A percentile compares a stretch with the other conserved stretches of the same genome.
phyloP scores from a whole-genome alignment of 1,284 basidiomycete genomes.

The Trichosporon sp. region DNA sequence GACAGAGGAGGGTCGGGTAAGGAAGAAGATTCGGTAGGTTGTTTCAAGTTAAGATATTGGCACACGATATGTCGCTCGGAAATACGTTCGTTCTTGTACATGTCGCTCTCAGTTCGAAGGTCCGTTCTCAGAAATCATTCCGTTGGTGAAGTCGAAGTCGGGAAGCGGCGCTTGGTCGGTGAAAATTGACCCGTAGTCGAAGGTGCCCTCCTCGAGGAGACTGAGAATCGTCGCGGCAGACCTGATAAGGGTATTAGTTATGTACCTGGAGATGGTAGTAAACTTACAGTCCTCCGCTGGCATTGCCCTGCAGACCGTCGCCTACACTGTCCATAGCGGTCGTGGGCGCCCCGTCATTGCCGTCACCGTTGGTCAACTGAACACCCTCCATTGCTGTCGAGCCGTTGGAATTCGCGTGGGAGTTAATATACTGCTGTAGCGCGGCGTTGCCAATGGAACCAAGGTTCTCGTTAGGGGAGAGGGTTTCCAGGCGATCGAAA shows the following conservation, averaged over 20 bases:
- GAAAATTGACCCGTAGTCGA: conserved; percentile 55
- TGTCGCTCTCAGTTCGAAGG: neutral
- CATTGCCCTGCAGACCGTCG: conserved; percentile 6
- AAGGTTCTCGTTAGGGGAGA: conserved; percentile 40
- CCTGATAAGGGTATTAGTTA: conserved; percentile 24
- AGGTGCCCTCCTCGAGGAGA: conserved; percentile 55
- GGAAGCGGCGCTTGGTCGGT: conserved; percentile 50
- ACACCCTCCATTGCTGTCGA: conserved; percentile 29
- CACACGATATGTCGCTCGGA: neutral
- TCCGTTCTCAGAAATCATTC: conserved; percentile 21
- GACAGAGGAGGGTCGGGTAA: neutral
- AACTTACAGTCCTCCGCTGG: conserved; percentile 6
- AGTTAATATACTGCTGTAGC: conserved; percentile 27
- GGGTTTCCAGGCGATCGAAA: conserved; percentile 43
- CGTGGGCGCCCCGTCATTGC: neutral
- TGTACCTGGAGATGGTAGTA: neutral
- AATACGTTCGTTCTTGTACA: conserved; percentile 7
- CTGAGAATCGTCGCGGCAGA: conserved; percentile 56
- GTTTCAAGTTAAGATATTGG: neutral
- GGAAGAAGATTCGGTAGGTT: neutral
- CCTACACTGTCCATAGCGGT: conserved; percentile 5
- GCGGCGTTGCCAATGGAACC: conserved; percentile 24
- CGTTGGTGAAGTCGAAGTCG: conserved; percentile 30
- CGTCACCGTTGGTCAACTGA: conserved; percentile 24
- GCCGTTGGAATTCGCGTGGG: conserved; percentile 1